A percentile compares a stretch with the other conserved stretches of the same genome.
Evolutionary conservation across 148 eudicot genomes (phyloP).

Genomic region (Rhododendron simsii): DNA sequence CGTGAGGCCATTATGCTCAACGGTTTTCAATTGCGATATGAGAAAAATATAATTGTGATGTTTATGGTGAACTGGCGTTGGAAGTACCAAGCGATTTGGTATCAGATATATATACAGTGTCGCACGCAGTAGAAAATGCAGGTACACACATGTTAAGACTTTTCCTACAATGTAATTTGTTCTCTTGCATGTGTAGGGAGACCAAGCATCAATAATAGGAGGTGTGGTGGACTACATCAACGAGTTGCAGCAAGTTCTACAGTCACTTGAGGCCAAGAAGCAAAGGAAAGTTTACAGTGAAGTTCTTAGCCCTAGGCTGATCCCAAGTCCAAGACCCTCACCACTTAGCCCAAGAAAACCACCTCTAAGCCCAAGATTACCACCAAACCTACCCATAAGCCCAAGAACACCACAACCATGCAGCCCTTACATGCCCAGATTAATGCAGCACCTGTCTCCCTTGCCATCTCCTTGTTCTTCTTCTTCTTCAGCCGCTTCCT

Average conservation of each 20-base stretch:
- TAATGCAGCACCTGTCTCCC: constrained; percentile 24
- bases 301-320: constrained; percentile 68
- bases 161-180: neutral
- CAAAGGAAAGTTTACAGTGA: constrained; percentile 78
- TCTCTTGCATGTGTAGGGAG: constrained; percentile 47
- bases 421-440: constrained; percentile 59
- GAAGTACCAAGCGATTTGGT: neutral
- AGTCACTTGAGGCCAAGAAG: constrained; percentile 80
- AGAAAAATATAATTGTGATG: neutral
- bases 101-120: neutral
- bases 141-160: neutral
- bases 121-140: neutral
- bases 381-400: constrained; percentile 61
- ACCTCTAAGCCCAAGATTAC: constrained; percentile 69
- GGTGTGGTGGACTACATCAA: constrained; percentile 90
- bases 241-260: constrained; percentile 80
- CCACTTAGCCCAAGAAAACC: constrained; percentile 71
- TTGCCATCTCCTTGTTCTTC: constrained; percentile 29
- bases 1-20: neutral
- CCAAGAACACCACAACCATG: constrained; percentile 86
- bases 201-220: constrained; percentile 96
- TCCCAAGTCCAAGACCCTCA: constrained; percentile 64
- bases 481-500: constrained; percentile 43
- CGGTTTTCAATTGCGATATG: neutral
- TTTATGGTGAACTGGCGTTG: neutral